Base-by-base conservation (phyloP, 176 grass and related monocot species). In the Lolium perenne region DNA sequence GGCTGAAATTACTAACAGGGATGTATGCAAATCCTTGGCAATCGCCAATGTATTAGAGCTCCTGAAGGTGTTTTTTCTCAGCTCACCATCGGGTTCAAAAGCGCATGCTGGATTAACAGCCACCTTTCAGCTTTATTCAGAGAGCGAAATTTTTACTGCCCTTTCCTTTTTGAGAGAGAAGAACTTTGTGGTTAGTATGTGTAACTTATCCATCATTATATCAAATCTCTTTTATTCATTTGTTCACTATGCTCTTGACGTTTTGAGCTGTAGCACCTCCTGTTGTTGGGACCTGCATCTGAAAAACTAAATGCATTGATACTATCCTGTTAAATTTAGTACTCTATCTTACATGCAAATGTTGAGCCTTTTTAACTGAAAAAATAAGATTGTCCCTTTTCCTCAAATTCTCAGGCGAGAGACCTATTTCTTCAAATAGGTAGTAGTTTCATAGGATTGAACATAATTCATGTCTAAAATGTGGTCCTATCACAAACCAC, bases 11-110 rank as follows among this genome's bases (percentile, higher is more conserved):
- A 82, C 83, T 54, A 90, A 78, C 91, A 95, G 79, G 68, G 91
- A 81, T 75, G 69, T 92, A 29, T 72, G 78, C 66, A 91, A 87
- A 89, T 98, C 96, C n/a, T 85, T 95, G 78, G 81, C 93, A 32
- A 76, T 89, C 80, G 89, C 96, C 83, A 98, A 95, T 87, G 93
- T 86, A 4, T 62, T 95, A 45, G 96, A 98, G 85, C 88, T 98
- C 43, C 90, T 98, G 71, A 98, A 98, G 71, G 65, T 98, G 85
- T 82, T 92, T 76, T 91, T 95, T 78, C 90, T 98, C 15, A 90
- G 88, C 77, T 90, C 83, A 43, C 84, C 93, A 87, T 91, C 86
- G 76, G 86, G 64, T 35, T 74, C 90, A 86, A 67, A 90, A 65
- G 91, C 90, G 66, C 96, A 94, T 87, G 84, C 85, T 77, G 94